These are phyloP conservation scores for Colletotrichum liaoningense DNA, from an alignment of 2,329 filamentous ascomycete species.

Conservation along the genomic window DNA sequence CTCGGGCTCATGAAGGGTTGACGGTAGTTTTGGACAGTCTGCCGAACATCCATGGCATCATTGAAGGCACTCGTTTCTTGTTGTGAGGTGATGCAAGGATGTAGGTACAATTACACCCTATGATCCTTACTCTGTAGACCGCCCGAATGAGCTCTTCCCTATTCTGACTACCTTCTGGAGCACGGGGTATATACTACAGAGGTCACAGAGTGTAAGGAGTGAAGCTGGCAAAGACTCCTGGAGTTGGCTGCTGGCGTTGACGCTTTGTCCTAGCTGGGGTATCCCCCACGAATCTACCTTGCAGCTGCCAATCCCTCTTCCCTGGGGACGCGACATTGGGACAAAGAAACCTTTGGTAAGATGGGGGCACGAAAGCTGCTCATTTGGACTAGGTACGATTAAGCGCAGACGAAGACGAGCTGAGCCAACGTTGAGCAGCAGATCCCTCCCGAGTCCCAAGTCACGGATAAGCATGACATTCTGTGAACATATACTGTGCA, in stretches of 20 bases:
- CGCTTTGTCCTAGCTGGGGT: background rate
- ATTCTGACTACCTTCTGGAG: too few relatives aligned
- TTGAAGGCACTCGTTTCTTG: background rate
- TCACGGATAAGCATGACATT: background rate
- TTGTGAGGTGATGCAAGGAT: background rate
- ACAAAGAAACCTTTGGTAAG: background rate
- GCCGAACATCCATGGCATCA: background rate
- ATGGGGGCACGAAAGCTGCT: too few relatives aligned
- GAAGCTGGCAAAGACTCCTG: background rate
- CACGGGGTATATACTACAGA: too few relatives aligned
- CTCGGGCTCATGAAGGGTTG: too few relatives aligned
- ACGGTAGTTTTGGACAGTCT: background rate
- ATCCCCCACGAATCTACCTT: background rate
- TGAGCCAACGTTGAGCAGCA: conserved; percentile 19
- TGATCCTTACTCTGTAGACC: too few relatives aligned
- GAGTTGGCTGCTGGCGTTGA: background rate
- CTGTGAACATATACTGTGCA: background rate
- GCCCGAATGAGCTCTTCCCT: too few relatives aligned
- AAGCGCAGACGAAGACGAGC: background rate
- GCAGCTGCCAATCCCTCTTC: background rate
- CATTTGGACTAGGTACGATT: too few relatives aligned
- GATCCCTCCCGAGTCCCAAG: background rate
- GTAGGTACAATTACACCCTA: background rate
- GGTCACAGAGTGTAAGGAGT: background rate
- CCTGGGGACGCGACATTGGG: background rate